A percentile compares a stretch with the other conserved stretches of the same genome.
Evolutionary conservation across 1,139 yeast species (phyloP).

Genomic region (Suhomyces terraborum): DNA sequence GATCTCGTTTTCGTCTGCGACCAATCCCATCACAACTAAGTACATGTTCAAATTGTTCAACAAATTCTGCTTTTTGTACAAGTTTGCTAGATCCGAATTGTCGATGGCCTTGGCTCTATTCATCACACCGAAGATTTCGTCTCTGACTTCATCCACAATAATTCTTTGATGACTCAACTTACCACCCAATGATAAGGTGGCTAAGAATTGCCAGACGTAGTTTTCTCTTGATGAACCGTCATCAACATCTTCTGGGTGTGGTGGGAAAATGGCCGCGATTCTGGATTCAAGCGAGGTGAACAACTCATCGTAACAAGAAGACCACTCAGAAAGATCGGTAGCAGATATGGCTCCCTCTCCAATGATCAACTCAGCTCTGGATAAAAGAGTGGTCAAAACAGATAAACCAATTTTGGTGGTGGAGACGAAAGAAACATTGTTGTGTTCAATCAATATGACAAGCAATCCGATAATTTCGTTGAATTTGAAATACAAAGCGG

Average conservation of each 20-base stretch:
- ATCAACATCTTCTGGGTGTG: slow-evolving; percentile 52
- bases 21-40: slow-evolving; percentile 94
- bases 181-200: slow-evolving; percentile 91
- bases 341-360: slow-evolving; percentile 73
- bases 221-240: slow-evolving; percentile 65
- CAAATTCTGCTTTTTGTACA: slow-evolving; percentile 62
- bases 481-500: slow-evolving; percentile 80
- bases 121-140: slow-evolving; percentile 89
- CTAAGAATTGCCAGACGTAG: slow-evolving; percentile 96
- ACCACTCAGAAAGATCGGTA: slow-evolving; percentile 71
- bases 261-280: slow-evolving; percentile 81
- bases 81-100: slow-evolving; percentile 53
- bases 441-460: slow-evolving; percentile 70
- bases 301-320: slow-evolving; percentile 76
- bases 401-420: slow-evolving; percentile 89
- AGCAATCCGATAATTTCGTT: slow-evolving; percentile 82
- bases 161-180: slow-evolving; percentile 90
- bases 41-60: slow-evolving; percentile 85
- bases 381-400: slow-evolving; percentile 80
- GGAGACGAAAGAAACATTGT: slow-evolving; percentile 69
- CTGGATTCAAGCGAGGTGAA: slow-evolving; percentile 81
- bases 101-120: slow-evolving; percentile 72
- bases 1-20: slow-evolving; percentile 73
- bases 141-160: slow-evolving; percentile 92
- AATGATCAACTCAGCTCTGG: slow-evolving; percentile 89